phyloP scores from a whole-genome alignment of 257 asterid genomes.

The Scutellaria galericulata region DNA sequence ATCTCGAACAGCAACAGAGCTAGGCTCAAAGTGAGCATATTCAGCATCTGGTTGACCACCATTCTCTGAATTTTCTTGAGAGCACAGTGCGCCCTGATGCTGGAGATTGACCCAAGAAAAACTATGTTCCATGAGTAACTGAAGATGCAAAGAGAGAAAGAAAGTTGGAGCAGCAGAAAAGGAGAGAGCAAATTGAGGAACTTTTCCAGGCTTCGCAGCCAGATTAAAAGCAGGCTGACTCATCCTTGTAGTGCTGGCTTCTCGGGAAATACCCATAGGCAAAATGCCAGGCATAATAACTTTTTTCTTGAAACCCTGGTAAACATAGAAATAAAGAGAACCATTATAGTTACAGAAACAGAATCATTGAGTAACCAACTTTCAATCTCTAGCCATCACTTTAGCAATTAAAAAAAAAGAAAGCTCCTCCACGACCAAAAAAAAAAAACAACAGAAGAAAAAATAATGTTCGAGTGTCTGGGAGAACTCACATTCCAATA shows the following conservation, averaged over 20 bases:
- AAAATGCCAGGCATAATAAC: slow-evolving; percentile 43
- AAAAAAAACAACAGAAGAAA: background rate
- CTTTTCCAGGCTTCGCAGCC: slow-evolving; percentile 47
- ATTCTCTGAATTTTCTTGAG: slow-evolving; percentile 45
- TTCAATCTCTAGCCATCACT: slow-evolving; percentile 15
- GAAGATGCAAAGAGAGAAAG: slow-evolving; percentile 51
- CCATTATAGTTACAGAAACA: slow-evolving; percentile 26
- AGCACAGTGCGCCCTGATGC: slow-evolving; percentile 38
- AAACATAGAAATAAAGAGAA: slow-evolving; percentile 33
- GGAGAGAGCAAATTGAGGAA: slow-evolving; percentile 43
- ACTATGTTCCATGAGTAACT: slow-evolving; percentile 47
- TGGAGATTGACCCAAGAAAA: slow-evolving; percentile 44
- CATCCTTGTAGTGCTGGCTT: slow-evolving; percentile 45
- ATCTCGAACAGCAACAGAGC: slow-evolving; percentile 39
- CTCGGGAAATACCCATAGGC: slow-evolving; percentile 59
- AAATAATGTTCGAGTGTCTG: slow-evolving; percentile 2
- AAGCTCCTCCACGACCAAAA: slow-evolving; percentile 16
- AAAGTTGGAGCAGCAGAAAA: slow-evolving; percentile 48
- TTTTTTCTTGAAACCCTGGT: slow-evolving; percentile 57
- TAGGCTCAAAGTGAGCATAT: slow-evolving; percentile 38
- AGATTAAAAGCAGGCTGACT: slow-evolving; percentile 46
- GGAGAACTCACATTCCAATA: slow-evolving; percentile 13
- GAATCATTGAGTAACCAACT: slow-evolving; percentile 20
- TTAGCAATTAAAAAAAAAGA: background rate
- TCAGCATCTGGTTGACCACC: slow-evolving; percentile 42